These are phyloP conservation scores for Blepharisma japonicum DNA, from an alignment of 73 alveolate genomes.

Conservation along the genomic window DNA sequence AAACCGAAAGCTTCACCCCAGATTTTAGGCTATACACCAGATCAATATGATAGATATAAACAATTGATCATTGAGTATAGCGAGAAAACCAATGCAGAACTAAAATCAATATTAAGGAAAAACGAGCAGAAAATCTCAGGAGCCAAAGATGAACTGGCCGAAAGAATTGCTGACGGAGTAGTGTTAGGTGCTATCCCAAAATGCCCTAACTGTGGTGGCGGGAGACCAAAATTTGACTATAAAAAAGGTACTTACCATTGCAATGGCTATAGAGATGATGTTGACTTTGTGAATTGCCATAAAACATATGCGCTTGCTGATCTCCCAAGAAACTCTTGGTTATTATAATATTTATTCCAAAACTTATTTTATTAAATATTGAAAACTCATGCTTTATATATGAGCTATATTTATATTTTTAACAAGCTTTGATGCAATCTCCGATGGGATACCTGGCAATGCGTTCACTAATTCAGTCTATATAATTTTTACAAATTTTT, in stretches of 20 bases:
- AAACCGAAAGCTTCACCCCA: too few species aligned
- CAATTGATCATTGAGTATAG: constrained; percentile 24
- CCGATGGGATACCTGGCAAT: neutral
- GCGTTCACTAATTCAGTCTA: constrained; percentile 7
- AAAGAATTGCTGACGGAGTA: constrained; percentile 58
- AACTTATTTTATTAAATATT: too few species aligned
- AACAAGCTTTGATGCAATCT: too few species aligned
- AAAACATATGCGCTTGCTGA: constrained; percentile 16
- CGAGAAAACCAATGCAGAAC: constrained; percentile 12
- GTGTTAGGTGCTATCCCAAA: constrained; percentile 64
- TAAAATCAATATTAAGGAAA: constrained; percentile 33
- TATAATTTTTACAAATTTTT: constrained; percentile 8
- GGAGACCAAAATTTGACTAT: constrained; percentile 53
- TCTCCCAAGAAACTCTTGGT: constrained; percentile 45
- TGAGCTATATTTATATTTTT: too few species aligned
- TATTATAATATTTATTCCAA: too few species aligned
- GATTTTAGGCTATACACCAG: too few species aligned
- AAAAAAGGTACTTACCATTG: constrained; percentile 49
- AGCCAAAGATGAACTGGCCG: constrained; percentile 49
- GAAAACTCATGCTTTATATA: too few species aligned
- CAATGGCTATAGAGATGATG: constrained; percentile 61
- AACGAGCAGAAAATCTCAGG: constrained; percentile 56
- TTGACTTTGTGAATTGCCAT: constrained; percentile 45
- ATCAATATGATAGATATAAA: neutral
- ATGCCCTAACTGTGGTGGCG: constrained; percentile 70